Evolutionary conservation across 805 yeast genomes (phyloP).

Genomic region (Yarrowia hollandica): DNA sequence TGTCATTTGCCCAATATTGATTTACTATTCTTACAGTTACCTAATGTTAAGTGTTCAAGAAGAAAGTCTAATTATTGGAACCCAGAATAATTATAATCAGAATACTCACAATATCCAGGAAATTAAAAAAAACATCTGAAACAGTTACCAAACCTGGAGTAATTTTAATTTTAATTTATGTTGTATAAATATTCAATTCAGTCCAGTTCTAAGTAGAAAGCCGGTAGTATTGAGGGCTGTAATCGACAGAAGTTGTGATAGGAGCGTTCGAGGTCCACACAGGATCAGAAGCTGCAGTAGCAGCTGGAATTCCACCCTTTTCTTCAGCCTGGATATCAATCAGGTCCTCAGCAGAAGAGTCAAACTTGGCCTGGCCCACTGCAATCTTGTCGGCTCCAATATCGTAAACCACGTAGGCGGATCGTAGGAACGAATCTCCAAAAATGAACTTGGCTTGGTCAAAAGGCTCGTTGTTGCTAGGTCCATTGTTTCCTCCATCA

Average conservation of each 20-base stretch:
- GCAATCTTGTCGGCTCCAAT: constrained; percentile 57
- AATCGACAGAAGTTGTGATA: neutral
- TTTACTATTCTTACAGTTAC: too few species aligned
- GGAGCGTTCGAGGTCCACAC: neutral
- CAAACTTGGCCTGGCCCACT: constrained; percentile 51
- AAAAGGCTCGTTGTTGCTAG: constrained; percentile 54
- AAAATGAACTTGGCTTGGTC: constrained; percentile 42
- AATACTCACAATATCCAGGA: too few species aligned
- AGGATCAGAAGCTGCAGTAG: constrained; percentile 1
- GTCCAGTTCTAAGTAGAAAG: neutral
- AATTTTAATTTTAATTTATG: too few species aligned
- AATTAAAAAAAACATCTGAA: too few species aligned
- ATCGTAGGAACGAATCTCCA: constrained; percentile 64
- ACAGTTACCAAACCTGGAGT: too few species aligned
- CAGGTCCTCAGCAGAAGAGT: neutral
- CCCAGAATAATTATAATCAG: too few species aligned
- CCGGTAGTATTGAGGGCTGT: neutral
- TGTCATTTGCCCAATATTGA: too few species aligned
- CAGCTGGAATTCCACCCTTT: constrained; percentile 1
- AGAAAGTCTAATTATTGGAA: too few species aligned
- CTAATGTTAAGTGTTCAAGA: too few species aligned
- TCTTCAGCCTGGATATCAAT: neutral
- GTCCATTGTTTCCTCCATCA: constrained; percentile 1
- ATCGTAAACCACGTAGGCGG: constrained; percentile 66
- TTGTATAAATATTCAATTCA: too few species aligned